Evolutionary conservation across 2,329 filamentous ascomycete genomes (phyloP).

Genomic region (Triangularia setosa): DNA sequence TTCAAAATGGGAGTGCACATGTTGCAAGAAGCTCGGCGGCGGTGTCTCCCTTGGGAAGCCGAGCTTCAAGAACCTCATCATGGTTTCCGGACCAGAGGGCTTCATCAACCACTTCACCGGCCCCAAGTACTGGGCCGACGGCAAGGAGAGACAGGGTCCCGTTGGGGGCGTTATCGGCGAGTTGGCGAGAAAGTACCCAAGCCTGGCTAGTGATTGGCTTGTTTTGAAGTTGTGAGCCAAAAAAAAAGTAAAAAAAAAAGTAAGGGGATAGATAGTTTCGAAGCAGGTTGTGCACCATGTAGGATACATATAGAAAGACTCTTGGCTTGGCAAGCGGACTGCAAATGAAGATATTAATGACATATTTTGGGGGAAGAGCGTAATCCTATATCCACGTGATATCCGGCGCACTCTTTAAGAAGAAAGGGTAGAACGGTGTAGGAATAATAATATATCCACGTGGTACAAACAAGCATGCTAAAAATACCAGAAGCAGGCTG

Average conservation of each 20-base stretch:
- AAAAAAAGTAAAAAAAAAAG: no score
- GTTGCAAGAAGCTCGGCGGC: slow-evolving; percentile 25
- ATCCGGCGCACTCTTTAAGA: no score
- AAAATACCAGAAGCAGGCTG: no score
- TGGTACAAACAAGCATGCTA: no score
- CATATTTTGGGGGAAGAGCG: not conserved
- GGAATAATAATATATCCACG: no score
- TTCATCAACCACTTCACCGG: slow-evolving; percentile 82
- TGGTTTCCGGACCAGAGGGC: slow-evolving; percentile 87
- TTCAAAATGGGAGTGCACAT: slow-evolving; percentile 28
- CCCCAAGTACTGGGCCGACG: slow-evolving; percentile 69
- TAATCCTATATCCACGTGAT: no score
- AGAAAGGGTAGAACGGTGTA: no score
- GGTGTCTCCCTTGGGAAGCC: not conserved
- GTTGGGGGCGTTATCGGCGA: slow-evolving; percentile 64
- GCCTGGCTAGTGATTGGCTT: slow-evolving; percentile 43
- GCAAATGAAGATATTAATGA: not conserved
- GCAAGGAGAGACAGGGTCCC: slow-evolving; percentile 69
- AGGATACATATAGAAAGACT: not conserved
- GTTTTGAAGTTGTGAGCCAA: slow-evolving; percentile 46
- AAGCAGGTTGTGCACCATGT: not conserved
- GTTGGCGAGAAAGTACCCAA: slow-evolving; percentile 47
- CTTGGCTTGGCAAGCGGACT: no score
- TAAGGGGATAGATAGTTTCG: not conserved
- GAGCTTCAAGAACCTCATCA: slow-evolving; percentile 58